Percentiles rank a stretch among this genome's conserved stretches.
Evolutionary conservation across 2,329 filamentous ascomycete genomes (phyloP).

Genomic region (Colletotrichum karsti): DNA sequence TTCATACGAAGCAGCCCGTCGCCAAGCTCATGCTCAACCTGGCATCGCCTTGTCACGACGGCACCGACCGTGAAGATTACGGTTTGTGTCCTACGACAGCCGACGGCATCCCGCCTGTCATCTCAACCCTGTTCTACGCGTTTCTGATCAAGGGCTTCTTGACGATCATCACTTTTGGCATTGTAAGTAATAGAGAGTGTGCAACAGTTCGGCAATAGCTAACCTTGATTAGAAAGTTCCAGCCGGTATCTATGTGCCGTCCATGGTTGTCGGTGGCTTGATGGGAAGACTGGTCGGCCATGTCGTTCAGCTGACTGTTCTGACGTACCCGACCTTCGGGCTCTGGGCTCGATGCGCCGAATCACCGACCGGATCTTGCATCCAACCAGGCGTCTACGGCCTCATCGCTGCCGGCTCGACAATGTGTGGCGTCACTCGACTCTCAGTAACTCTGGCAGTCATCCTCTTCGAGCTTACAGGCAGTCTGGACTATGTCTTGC

Average conservation of each 20-base stretch:
- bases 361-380: constrained; percentile 79
- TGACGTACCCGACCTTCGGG: constrained; percentile 74
- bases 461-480: constrained; percentile 97
- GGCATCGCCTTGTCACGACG: constrained; percentile 83
- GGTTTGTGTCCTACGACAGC: constrained; percentile 79
- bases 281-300: constrained; percentile 91
- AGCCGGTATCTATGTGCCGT: constrained; percentile 96
- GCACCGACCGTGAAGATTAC: constrained; percentile 67
- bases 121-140: constrained; percentile 76
- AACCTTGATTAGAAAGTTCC: constrained; percentile 75
- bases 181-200: constrained; percentile 57
- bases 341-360: constrained; percentile 80
- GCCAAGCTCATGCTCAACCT: constrained; percentile 91
- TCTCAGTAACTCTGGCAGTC: constrained; percentile 93
- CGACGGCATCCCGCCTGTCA: constrained; percentile 81
- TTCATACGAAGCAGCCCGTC: constrained; percentile 87
- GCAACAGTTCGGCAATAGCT: constrained; percentile 11
- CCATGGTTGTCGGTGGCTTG: constrained; percentile 96
- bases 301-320: constrained; percentile 80
- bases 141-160: constrained; percentile 91
- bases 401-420: constrained; percentile 94
- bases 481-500: constrained; percentile 92
- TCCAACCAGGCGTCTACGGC: constrained; percentile 96
- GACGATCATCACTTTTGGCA: constrained; percentile 91
- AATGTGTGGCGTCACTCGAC: constrained; percentile 95